Evolutionary conservation across 345 rosid species (phyloP).

Genomic region (Trapa bicornis): DNA sequence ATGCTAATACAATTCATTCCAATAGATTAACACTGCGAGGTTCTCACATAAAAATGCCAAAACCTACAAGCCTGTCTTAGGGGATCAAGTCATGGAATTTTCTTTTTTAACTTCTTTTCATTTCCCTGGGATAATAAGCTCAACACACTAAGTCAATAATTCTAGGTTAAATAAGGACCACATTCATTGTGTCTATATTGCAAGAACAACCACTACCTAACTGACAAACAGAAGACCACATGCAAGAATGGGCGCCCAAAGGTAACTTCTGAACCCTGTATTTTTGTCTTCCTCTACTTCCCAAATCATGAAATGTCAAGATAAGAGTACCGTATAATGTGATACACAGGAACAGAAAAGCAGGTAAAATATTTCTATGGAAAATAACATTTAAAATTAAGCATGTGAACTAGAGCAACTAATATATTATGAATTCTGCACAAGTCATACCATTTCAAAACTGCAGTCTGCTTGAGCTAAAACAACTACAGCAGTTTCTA

Average conservation of each 20-base stretch:
- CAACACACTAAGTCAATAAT: neutral
- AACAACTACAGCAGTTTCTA: slow-evolving; percentile 75
- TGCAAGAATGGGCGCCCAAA: neutral
- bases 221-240: neutral
- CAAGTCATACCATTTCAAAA: slow-evolving; percentile 57
- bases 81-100: neutral
- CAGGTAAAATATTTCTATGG: neutral
- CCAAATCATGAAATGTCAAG: neutral
- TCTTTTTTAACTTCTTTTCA: neutral
- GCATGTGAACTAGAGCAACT: neutral
- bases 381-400: neutral
- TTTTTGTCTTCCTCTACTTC: neutral
- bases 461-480: slow-evolving; percentile 69
- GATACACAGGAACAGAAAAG: neutral
- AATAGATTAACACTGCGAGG: neutral
- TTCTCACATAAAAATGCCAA: neutral
- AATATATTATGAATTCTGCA: neutral
- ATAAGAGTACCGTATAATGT: neutral
- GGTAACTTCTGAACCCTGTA: neutral
- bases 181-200: neutral
- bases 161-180: neutral
- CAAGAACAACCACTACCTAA: neutral
- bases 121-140: neutral
- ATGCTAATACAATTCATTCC: neutral
- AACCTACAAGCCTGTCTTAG: neutral